Conservation (phyloP, 2,329 filamentous ascomycete species). For the Fulvia fulva region DNA sequence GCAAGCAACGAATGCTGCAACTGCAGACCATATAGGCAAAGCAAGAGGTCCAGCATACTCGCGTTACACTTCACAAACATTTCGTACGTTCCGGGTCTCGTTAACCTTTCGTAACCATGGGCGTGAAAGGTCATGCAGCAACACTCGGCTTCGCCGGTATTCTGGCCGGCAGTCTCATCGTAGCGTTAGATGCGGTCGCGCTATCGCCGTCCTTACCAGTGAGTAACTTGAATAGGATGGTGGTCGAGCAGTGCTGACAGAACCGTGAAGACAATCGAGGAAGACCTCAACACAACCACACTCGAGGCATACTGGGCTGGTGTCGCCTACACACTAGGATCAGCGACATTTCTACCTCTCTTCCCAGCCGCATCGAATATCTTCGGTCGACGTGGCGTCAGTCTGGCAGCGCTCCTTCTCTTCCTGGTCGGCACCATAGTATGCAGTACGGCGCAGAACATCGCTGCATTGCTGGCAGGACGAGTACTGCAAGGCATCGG, state of each 20-base stretch:
- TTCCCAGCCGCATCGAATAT: constrained; percentile 39
- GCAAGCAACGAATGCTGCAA: not conserved
- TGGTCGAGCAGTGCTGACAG: not conserved
- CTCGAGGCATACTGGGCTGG: constrained; percentile 43
- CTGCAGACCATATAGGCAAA: not conserved
- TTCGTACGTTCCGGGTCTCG: too few species aligned
- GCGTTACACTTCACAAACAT: too few species aligned
- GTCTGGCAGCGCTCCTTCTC: constrained; percentile 34
- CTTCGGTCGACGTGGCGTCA: constrained; percentile 39
- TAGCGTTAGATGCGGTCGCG: constrained; percentile 5
- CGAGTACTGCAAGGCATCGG: constrained; percentile 40
- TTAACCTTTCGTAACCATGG: not conserved
- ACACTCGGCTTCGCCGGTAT: constrained; percentile 6
- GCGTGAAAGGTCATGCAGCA: not conserved
- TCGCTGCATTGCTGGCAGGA: constrained; percentile 36
- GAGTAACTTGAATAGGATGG: not conserved
- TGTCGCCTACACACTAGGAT: constrained; percentile 39
- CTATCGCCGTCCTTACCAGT: constrained; percentile 4
- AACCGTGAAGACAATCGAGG: constrained; percentile 5
- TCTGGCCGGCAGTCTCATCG: constrained; percentile 3
- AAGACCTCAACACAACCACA: constrained; percentile 4
- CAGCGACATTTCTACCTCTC: constrained; percentile 40
- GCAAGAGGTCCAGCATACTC: too few species aligned
- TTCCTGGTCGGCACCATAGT: constrained; percentile 38
- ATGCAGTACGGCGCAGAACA: constrained; percentile 37